Base-by-base conservation (phyloP, 108 stramenopile species). In the Craspedostauros australis region DNA sequence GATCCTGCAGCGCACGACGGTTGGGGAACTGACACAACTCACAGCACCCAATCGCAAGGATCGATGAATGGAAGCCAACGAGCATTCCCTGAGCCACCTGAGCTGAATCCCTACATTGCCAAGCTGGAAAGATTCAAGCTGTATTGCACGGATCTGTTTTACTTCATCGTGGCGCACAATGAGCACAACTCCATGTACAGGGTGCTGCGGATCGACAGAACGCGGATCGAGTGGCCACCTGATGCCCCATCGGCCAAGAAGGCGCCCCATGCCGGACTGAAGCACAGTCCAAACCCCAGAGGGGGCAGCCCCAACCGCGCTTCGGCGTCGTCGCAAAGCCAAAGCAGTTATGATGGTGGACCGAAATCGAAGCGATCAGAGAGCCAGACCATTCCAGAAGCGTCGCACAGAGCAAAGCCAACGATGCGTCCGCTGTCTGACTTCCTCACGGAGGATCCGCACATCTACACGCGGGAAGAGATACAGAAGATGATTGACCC, bases 401-500 rank as follows among this genome's bases (percentile, higher is more conserved):
- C 36, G 1, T 16, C 52, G 2, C 68, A 75, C 46, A 62, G 29
- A 15, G 40, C 75, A 31, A 78, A 83, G 26, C 80, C 69, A 15
- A 72, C 76, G 5, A 55, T 83, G 0, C 63, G 83, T 32, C 79
- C 79, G 26, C 59, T 88, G 41, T 64, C 55, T 12, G 86, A 92
- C 29, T 92, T 84, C 50, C 32, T 77, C 15, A 66, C 73, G 14
- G 91, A 92, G 68, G 91, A 92, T 80, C 82, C 82, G 4, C 66
- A 85, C 26, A 70, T 76, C 3, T 92, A 92, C 50, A 69, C 84
- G 0, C 80, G 80, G 41, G 58, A 62, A 45, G 91, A 92, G 55
- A 88, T 92, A 40, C 68, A 77, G 39, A 80, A 86, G 15, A 81
- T 92, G 70, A 50, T 92, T 23, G 91, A 92, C 40, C 84, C 88